Conservation (phyloP, 2,329 filamentous ascomycete genomes). For the Penicillium sclerotiorum region DNA sequence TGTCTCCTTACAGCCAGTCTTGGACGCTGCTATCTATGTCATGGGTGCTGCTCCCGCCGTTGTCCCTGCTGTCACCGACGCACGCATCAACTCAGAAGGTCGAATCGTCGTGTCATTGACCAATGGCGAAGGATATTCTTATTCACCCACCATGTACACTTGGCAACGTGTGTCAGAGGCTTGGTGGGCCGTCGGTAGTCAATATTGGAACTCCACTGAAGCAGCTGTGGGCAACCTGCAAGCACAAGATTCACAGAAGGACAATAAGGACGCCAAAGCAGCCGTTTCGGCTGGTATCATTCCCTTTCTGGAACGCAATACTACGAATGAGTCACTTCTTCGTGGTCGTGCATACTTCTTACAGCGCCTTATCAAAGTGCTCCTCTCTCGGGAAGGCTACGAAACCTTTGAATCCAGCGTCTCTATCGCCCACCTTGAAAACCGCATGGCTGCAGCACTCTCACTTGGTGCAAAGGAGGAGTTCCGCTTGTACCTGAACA, state of each 20-base stretch:
- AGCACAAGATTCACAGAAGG: conserved; percentile 67
- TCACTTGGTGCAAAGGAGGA: conserved; percentile 85
- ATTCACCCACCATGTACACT: conserved; percentile 79
- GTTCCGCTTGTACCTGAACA: conserved; percentile 91
- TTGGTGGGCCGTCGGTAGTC: conserved; percentile 97
- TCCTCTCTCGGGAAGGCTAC: conserved; percentile 86
- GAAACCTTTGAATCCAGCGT: conserved; percentile 89
- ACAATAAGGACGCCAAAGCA: conserved; percentile 50
- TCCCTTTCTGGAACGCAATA: conserved; percentile 89
- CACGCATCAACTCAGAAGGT: conserved; percentile 84
- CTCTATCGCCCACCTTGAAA: conserved; percentile 93
- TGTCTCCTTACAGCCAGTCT: conserved; percentile 81
- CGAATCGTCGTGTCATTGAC: conserved; percentile 86
- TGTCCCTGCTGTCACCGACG: conserved; percentile 84
- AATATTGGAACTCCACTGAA: conserved; percentile 99
- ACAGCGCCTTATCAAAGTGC: conserved; percentile 84
- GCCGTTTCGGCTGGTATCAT: conserved; percentile 87
- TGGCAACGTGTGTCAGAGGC: conserved; percentile 97
- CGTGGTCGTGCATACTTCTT: conserved; percentile 90
- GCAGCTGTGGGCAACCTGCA: conserved; percentile 81
- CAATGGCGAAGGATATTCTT: conserved; percentile 92
- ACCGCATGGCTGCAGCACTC: conserved; percentile 85
- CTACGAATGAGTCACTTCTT: conserved; percentile 86
- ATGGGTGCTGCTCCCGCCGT: conserved; percentile 77
- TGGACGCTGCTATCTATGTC: conserved; percentile 81